These are phyloP conservation scores for Neoarthrinium moseri DNA, from an alignment of 2,329 filamentous ascomycete species.

Conservation along the genomic window DNA sequence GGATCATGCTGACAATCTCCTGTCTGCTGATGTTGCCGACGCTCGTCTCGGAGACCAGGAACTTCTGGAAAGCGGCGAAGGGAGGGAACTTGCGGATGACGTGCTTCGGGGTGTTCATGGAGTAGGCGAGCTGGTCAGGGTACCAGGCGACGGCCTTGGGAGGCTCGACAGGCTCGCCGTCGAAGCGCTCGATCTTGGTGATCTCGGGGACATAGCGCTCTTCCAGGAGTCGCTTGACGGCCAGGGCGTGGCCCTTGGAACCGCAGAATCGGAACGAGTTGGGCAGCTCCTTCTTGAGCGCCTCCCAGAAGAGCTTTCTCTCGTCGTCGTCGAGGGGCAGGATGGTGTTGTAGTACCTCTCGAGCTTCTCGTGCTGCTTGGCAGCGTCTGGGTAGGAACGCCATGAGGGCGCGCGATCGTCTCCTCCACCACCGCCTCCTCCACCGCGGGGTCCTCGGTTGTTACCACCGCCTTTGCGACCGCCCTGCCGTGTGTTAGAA, in stretches of 20 bases:
- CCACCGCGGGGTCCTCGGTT: conserved; percentile 25
- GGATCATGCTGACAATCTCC: conserved; percentile 99
- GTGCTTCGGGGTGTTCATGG: conserved; percentile 97
- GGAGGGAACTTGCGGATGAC: conserved; percentile 90
- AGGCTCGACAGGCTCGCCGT: conserved; percentile 78
- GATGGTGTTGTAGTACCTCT: conserved; percentile 81
- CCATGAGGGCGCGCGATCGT: conserved; percentile 38
- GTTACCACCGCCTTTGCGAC: conserved; percentile 26
- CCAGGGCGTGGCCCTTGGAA: conserved; percentile 90
- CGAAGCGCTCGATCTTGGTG: conserved; percentile 75
- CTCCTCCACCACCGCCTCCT: conserved; percentile 38
- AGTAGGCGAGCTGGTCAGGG: conserved; percentile 92
- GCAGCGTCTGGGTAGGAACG: conserved; percentile 58
- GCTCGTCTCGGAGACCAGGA: conserved; percentile 93
- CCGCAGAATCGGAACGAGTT: conserved; percentile 98
- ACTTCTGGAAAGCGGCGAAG: conserved; percentile 95
- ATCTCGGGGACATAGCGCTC: conserved; percentile 90
- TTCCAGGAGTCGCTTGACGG: conserved; percentile 85
- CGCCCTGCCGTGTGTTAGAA: conserved; percentile 19
- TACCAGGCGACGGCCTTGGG: conserved; percentile 87
- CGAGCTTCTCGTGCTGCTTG: conserved; percentile 81
- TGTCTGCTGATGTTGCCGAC: conserved; percentile 97
- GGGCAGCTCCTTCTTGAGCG: conserved; percentile 79
- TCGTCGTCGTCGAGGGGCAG: conserved; percentile 77
- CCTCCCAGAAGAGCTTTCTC: conserved; percentile 78